Conservation (phyloP, 2,329 filamentous ascomycete species). For the Volutella citrinella region DNA sequence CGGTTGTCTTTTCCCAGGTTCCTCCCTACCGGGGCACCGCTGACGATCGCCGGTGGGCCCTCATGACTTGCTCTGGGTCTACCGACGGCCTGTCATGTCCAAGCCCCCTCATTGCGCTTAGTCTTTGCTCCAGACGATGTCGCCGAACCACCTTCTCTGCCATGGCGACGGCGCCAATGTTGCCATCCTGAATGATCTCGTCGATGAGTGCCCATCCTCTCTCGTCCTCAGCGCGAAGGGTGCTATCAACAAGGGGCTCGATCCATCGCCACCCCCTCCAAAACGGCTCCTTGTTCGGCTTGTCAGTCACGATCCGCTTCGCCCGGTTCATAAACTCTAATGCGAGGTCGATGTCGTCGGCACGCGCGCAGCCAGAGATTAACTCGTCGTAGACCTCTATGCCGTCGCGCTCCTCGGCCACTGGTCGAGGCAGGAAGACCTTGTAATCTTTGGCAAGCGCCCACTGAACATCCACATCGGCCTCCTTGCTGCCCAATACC, state of each 20-base stretch:
- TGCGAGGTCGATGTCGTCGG: constrained; percentile 31
- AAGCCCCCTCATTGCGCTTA: no score
- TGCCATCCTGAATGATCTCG: constrained; percentile 16
- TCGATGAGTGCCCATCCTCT: constrained; percentile 34
- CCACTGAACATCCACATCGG: constrained; percentile 20
- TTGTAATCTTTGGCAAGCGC: constrained; percentile 30
- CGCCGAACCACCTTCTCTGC: constrained; percentile 24
- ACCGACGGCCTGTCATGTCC: no score
- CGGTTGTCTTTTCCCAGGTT: no score
- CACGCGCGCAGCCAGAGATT: constrained; percentile 26
- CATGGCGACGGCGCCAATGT: constrained; percentile 14
- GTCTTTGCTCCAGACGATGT: constrained; percentile 20
- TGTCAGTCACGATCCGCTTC: no score
- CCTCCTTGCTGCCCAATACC: constrained; percentile 24
- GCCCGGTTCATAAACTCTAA: constrained; percentile 27
- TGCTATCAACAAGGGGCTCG: constrained; percentile 24
- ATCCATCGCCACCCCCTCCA: constrained; percentile 25
- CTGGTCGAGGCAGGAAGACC: constrained; percentile 14
- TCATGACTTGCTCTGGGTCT: no score
- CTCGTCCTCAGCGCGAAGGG: constrained; percentile 26
- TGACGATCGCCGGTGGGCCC: no score
- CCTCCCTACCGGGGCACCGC: no score
- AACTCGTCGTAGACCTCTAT: constrained; percentile 22
- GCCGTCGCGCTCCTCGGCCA: constrained; percentile 10
- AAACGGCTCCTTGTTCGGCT: no score